Percentiles rank a stretch among this genome's conserved stretches.
Conservation (phyloP, 495 filamentous ascomycete genomes). For the Neurospora sp. region DNA sequence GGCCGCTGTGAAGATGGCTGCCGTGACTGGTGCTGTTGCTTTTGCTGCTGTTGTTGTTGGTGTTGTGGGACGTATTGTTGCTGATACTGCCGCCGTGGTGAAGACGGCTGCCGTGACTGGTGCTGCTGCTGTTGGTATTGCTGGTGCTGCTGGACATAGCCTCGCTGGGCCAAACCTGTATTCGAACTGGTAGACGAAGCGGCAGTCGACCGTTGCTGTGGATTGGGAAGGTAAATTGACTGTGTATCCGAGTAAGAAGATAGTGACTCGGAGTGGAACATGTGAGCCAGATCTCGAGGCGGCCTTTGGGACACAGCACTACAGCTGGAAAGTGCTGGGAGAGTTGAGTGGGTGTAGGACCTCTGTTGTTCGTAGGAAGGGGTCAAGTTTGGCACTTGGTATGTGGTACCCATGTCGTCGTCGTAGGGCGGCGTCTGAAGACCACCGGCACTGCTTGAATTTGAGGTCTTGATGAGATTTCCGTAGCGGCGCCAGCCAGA, state of each 20-base stretch:
- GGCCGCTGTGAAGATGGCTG: conserved; percentile 17
- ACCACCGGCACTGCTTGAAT: conserved; percentile 13
- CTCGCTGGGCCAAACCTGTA: background rate
- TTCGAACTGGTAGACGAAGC: background rate
- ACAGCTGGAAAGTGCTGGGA: background rate
- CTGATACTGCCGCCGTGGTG: conserved; percentile 1
- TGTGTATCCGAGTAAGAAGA: conserved; percentile 7
- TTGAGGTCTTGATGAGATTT: background rate
- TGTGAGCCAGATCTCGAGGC: background rate
- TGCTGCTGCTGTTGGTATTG: conserved; percentile 7
- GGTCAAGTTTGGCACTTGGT: conserved; percentile 31
- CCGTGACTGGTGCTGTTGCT: conserved; percentile 12
- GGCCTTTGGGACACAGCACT: background rate
- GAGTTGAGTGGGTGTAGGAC: conserved; percentile 1
- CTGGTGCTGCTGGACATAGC: background rate
- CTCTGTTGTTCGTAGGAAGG: conserved; percentile 28
- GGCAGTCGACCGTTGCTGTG: background rate
- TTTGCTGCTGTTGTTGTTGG: conserved; percentile 2
- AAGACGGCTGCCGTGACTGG: conserved; percentile 19
- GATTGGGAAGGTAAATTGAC: background rate
- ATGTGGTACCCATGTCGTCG: conserved; percentile 37
- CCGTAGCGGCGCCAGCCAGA: background rate
- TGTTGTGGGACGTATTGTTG: background rate
- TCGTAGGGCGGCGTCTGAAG: conserved; percentile 42
- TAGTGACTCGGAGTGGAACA: conserved; percentile 1